phyloP scores from a whole-genome alignment of 768 basidiomycete genomes.

The Sporobolomyces roseus region DNA sequence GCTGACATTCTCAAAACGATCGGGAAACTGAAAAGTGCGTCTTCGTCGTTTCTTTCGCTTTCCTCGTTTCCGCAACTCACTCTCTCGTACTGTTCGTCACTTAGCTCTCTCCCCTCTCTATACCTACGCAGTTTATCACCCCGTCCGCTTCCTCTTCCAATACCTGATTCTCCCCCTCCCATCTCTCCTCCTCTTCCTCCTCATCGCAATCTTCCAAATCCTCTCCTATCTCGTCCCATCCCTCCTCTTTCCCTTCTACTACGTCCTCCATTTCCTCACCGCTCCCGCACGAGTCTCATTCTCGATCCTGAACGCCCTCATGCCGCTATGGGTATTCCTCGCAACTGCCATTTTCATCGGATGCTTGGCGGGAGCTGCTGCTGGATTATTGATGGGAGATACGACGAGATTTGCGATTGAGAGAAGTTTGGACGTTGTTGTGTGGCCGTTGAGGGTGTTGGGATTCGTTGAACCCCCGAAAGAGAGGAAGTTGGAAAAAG shows the following conservation, averaged over 20 bases:
- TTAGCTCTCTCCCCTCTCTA: slow-evolving; percentile 17
- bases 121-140: slow-evolving; percentile 28
- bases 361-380: neutral
- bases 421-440: neutral
- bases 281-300: neutral
- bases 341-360: slow-evolving; percentile 14
- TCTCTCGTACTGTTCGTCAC: neutral
- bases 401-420: slow-evolving; percentile 9
- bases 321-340: slow-evolving; percentile 22
- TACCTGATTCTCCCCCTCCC: slow-evolving; percentile 18
- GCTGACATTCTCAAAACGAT: slow-evolving; percentile 27
- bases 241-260: neutral
- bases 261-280: neutral
- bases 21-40: slow-evolving; percentile 23
- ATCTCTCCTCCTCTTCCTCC: slow-evolving; percentile 6
- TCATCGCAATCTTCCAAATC: neutral
- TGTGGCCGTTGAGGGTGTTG: neutral
- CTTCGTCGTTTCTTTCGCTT: neutral
- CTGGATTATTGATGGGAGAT: slow-evolving; percentile 2
- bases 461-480: slow-evolving; percentile 20
- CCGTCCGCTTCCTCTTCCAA: slow-evolving; percentile 24
- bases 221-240: neutral
- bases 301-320: neutral
- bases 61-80: neutral
- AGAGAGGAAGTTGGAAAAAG: neutral